Evolutionary conservation across 805 yeast species (phyloP).

Genomic region (Suhomyces kilbournensis): DNA sequence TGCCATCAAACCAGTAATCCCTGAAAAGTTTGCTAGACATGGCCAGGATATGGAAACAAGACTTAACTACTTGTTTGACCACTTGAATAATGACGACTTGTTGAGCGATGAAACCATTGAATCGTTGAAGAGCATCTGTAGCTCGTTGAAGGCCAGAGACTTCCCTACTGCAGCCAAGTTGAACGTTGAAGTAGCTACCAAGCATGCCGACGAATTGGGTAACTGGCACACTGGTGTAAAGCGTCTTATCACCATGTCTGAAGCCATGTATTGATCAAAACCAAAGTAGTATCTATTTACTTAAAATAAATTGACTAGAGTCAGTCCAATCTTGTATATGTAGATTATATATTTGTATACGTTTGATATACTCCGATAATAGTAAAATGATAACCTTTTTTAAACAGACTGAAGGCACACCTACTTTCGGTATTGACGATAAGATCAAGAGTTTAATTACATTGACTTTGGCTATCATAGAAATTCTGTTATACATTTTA

Average conservation of each 20-base stretch:
- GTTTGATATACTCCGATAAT: no score
- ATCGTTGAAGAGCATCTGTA: constrained; percentile 50
- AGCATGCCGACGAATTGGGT: constrained; percentile 71
- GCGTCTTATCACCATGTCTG: constrained; percentile 75
- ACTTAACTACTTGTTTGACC: constrained; percentile 70
- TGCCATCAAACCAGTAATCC: constrained; percentile 67
- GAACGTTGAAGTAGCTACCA: constrained; percentile 59
- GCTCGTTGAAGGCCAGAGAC: constrained; percentile 51
- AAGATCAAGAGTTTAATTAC: no score
- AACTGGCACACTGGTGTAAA: constrained; percentile 92
- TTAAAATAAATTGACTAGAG: no score
- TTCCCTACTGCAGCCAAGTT: constrained; percentile 56
- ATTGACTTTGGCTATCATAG: no score
- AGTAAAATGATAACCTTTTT: no score
- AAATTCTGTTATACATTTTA: no score
- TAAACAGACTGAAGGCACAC: no score
- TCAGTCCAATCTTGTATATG: no score
- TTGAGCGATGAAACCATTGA: constrained; percentile 55
- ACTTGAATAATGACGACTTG: constrained; percentile 69
- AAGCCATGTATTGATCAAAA: constrained; percentile 34
- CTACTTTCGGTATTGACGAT: no score
- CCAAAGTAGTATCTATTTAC: no score
- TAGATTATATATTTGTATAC: no score
- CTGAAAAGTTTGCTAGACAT: constrained; percentile 71
- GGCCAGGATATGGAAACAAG: constrained; percentile 80